phyloP scores from a whole-genome alignment of 768 basidiomycete genomes.

The Serpula lacrymans region DNA sequence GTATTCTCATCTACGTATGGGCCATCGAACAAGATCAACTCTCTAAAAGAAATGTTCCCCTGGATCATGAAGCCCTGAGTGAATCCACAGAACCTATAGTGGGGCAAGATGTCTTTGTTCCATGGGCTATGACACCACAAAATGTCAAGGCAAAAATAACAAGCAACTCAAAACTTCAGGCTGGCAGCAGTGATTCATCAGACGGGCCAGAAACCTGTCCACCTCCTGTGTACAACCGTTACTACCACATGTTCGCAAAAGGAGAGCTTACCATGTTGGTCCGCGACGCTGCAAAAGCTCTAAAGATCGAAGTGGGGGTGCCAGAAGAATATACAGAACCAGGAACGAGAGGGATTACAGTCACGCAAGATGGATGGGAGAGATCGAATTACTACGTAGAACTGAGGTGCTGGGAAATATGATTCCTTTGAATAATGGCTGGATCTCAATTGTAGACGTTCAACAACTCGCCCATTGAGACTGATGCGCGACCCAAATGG shows the following conservation, averaged over 20 bases:
- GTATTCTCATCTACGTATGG: constrained; percentile 94
- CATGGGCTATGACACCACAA: constrained; percentile 67
- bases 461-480: too few relatives aligned
- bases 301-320: constrained; percentile 53
- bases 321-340: constrained; percentile 10
- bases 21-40: constrained; percentile 88
- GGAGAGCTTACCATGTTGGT: constrained; percentile 73
- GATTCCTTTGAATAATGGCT: constrained; percentile 11
- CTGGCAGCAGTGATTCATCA: constrained; percentile 2
- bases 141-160: constrained; percentile 16
- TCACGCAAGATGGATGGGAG: constrained; percentile 80
- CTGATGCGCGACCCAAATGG: constrained; percentile 3
- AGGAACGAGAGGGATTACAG: constrained; percentile 49
- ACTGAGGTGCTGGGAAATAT: constrained; percentile 55
- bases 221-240: constrained; percentile 69
- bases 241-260: constrained; percentile 92
- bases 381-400: constrained; percentile 88
- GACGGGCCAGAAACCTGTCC: background rate
- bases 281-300: constrained; percentile 52
- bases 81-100: constrained; percentile 19
- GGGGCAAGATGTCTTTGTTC: constrained; percentile 85
- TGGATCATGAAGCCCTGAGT: constrained; percentile 16
- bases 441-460: too few relatives aligned
- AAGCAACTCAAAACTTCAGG: constrained; percentile 6
- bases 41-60: constrained; percentile 68